phyloP scores from a whole-genome alignment of 192 early-diverging fungal species.

The Coemansia sp. region DNA sequence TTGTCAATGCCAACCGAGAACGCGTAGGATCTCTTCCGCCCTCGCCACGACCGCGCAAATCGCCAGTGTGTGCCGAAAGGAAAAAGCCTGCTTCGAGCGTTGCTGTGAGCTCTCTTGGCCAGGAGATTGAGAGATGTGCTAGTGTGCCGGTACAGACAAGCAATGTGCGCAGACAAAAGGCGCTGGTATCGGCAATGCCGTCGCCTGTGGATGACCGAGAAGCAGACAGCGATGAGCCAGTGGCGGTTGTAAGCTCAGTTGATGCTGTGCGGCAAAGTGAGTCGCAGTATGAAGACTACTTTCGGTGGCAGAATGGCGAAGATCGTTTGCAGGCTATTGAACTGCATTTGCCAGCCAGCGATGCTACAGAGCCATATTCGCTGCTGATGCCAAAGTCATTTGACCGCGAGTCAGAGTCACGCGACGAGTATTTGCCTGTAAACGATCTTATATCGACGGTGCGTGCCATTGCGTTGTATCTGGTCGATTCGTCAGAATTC shows the following conservation, averaged over 20 bases:
- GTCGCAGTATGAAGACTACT: conserved; percentile 41
- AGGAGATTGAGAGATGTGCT: conserved; percentile 17
- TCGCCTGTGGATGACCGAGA: conserved; percentile 2
- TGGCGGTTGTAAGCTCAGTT: conserved; percentile 31
- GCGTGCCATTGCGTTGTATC: conserved; percentile 63
- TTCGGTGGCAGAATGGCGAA: conserved; percentile 24
- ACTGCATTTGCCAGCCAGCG: conserved; percentile 29
- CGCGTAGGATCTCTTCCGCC: conserved; percentile 45
- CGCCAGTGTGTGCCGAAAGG: background rate
- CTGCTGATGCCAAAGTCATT: conserved; percentile 41
- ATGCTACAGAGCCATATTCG: conserved; percentile 34
- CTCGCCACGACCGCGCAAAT: conserved; percentile 28
- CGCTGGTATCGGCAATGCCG: conserved; percentile 4
- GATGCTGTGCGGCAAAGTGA: conserved; percentile 46
- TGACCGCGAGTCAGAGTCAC: conserved; percentile 42
- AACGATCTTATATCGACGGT: conserved; percentile 76
- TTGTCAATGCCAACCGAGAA: conserved; percentile 46
- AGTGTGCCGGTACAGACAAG: conserved; percentile 16
- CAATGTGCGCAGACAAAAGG: background rate
- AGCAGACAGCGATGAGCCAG: background rate
- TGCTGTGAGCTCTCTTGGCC: background rate
- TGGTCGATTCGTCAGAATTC: conserved; percentile 52
- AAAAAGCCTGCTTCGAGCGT: conserved; percentile 1
- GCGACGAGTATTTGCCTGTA: conserved; percentile 80
- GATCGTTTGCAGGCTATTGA: conserved; percentile 13